Evolutionary conservation across 2,329 filamentous ascomycete genomes (phyloP), one percentile per base, ranked within the genome.

Genomic region (Hypoxylon sp.): DNA sequence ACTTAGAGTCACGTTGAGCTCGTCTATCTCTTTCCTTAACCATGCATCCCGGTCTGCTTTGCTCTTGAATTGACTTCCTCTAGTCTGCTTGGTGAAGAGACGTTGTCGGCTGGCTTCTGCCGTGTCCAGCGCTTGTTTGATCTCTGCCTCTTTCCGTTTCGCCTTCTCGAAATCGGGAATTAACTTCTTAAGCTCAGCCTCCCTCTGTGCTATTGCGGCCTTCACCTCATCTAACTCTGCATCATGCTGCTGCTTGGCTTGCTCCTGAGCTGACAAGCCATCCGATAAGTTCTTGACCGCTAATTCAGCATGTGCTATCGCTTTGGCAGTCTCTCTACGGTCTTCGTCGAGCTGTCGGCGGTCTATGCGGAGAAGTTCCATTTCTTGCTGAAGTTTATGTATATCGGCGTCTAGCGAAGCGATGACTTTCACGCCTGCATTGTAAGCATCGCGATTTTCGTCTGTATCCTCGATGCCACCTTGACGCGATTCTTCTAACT

Each of bases 61-160:
- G 78, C 89, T 97, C 76, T 87, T 91, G 80, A 97, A 99, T 68
- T 93, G 91, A 17, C 92, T 91, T 71, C 92, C 94, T 49, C 95
- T 91, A 46, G 91, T 93, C 80, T 99, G 95, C 79, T 99, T 99
- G 55, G 92, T 93, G 76, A 97, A 93, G 6, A 99, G 86, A 38
- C 94, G 90, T 70, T 92, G 89, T 45, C 93, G 87, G 4, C 88
- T 86, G 6, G 90, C 90, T 74, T 97, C 92, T 0, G 91, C 91
- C 53, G 91, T 85, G 50, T 94, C 91, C 10, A 98, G 85, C 65
- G 91, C 89, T 60, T 90, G 84, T 74, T 90, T 91, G 28, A 93
- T 83, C 14, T 88, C 86, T 14, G 86, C 85, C 77, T 98, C 96
- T 65, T 93, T 86, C 56, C 89, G 85, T 78, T 91, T 93, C 71